Conservation (phyloP, 2,329 filamentous ascomycete species). For the Alternaria sp. region DNA sequence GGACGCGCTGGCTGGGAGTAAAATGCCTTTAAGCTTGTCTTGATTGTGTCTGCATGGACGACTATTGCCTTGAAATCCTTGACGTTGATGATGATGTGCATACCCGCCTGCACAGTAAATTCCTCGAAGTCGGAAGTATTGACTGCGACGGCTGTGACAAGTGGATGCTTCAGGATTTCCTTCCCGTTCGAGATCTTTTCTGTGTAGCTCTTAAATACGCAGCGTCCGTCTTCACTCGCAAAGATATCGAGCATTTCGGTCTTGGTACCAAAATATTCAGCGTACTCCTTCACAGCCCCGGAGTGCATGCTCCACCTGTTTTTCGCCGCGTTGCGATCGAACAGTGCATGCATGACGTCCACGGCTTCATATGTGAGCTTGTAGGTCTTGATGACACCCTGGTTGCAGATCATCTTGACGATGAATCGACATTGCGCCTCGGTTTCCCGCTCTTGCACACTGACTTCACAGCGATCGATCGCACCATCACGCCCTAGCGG, state of each 20-base stretch:
- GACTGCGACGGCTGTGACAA: conserved; percentile 79
- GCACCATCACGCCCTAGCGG: conserved; percentile 70
- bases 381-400: conserved; percentile 79
- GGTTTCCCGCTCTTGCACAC: conserved; percentile 72
- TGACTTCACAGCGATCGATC: conserved; percentile 76
- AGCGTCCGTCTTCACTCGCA: conserved; percentile 66
- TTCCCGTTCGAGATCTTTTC: conserved; percentile 76
- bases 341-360: conserved; percentile 77
- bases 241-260: conserved; percentile 83
- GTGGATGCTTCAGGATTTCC: conserved; percentile 78
- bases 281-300: conserved; percentile 72
- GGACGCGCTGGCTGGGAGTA: conserved; percentile 76
- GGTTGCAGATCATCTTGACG: conserved; percentile 74
- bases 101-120: conserved; percentile 74
- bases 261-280: conserved; percentile 80
- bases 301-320: conserved; percentile 78
- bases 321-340: conserved; percentile 68
- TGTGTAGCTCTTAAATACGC: conserved; percentile 81
- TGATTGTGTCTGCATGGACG: conserved; percentile 73
- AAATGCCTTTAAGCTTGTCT: conserved; percentile 68
- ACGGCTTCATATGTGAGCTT: conserved; percentile 75
- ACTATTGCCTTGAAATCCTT: conserved; percentile 84
- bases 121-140: conserved; percentile 79
- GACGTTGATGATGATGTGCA: conserved; percentile 81
- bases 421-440: conserved; percentile 74